A percentile compares a stretch with the other conserved stretches of the same genome.
phyloP scores from a whole-genome alignment of 441 rosid species.

The Populus tomentosa region DNA sequence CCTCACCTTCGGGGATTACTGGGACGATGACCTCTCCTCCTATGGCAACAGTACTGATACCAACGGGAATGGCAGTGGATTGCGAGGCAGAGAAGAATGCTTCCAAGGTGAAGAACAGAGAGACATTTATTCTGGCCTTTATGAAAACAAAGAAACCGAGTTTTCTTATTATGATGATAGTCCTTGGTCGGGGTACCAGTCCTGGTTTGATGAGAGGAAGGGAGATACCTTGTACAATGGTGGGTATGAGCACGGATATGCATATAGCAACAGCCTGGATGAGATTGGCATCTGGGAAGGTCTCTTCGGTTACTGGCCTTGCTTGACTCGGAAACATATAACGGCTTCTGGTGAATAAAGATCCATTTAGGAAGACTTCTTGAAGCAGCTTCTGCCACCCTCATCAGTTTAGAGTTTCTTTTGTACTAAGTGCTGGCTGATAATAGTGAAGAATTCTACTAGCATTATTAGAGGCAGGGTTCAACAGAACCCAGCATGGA shows the following conservation, averaged over 20 bases:
- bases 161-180: conserved; percentile 11
- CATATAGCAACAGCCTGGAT: conserved; percentile 6
- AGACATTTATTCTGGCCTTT: not conserved
- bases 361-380: too few relatives aligned
- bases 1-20: conserved; percentile 5
- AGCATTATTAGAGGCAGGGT: not conserved
- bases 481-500: not conserved
- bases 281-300: conserved; percentile 24
- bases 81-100: conserved; percentile 9
- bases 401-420: not conserved
- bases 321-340: conserved; percentile 11
- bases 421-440: too few relatives aligned
- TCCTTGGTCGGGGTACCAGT: conserved; percentile 14
- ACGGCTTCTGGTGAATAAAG: too few relatives aligned
- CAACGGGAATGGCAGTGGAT: not conserved
- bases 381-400: not conserved
- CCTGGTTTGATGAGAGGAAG: conserved; percentile 19
- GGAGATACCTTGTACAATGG: conserved; percentile 5
- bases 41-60: not conserved
- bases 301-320: conserved; percentile 38
- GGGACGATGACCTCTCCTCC: conserved; percentile 16
- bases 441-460: too few relatives aligned
- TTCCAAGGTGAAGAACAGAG: conserved; percentile 16
- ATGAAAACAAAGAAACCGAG: conserved; percentile 13
- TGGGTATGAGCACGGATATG: not conserved